These are phyloP conservation scores for Backusella liffmaniae DNA, from an alignment of 192 early-diverging fungal genomes.

Conservation along the genomic window DNA sequence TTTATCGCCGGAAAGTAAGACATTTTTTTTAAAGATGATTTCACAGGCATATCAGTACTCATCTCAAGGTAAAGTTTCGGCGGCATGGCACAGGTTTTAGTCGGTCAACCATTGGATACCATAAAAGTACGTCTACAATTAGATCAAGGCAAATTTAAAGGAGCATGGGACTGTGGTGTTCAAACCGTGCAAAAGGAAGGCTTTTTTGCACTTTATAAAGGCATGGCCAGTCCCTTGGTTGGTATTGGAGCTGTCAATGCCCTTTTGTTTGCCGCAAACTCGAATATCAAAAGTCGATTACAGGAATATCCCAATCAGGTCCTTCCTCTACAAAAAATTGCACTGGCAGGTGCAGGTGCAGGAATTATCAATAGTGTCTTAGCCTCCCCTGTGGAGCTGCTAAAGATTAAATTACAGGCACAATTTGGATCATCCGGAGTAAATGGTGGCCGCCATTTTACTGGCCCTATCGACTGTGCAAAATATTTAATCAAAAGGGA, in stretches of 20 bases:
- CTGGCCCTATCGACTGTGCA: conserved; percentile 68
- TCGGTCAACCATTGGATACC: conserved; percentile 84
- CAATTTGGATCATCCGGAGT: conserved; percentile 61
- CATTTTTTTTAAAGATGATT: neutral
- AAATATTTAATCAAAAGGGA: conserved; percentile 61
- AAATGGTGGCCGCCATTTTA: conserved; percentile 25
- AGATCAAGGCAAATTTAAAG: conserved; percentile 62
- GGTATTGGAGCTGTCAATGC: conserved; percentile 88
- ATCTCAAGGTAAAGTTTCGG: conserved; percentile 43
- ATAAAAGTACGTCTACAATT: conserved; percentile 82
- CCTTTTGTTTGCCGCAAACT: conserved; percentile 82
- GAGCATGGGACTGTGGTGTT: conserved; percentile 77
- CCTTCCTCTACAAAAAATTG: conserved; percentile 69
- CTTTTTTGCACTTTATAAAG: conserved; percentile 78
- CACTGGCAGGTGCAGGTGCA: conserved; percentile 85
- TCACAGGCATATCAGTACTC: neutral
- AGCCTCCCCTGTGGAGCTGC: conserved; percentile 91
- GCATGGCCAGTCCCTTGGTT: conserved; percentile 78
- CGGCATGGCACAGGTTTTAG: conserved; percentile 61
- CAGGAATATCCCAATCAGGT: conserved; percentile 43
- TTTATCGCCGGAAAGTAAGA: conserved; percentile 65
- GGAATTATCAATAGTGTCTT: conserved; percentile 81
- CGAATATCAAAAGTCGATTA: conserved; percentile 56
- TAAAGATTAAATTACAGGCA: conserved; percentile 91
- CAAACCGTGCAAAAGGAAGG: conserved; percentile 83